Evolutionary conservation across 108 stramenopile genomes (phyloP), one percentile per base, ranked within the genome.

Genomic region (Parietichytrium sp.): DNA sequence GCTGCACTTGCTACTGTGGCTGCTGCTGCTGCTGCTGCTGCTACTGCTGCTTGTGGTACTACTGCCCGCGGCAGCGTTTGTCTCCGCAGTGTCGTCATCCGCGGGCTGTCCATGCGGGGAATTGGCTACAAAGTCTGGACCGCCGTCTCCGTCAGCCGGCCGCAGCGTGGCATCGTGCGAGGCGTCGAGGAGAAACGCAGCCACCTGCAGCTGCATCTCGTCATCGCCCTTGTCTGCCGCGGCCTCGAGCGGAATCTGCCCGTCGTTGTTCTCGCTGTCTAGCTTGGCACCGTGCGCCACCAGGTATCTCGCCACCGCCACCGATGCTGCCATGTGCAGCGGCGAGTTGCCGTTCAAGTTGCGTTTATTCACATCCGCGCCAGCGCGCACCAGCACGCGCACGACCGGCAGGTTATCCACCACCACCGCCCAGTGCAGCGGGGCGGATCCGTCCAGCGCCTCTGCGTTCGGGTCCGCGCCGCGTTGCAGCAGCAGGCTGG

Each of bases 221-320:
- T 72, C 55, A 4, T 72, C 55, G 29, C 36, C 36, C 18, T 42
- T 72, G 7, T 30, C 33, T 6, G 55, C 55, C 10, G 55, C 55
- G 15, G 55, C 55, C 18, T 72, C 55, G 55, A 72, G 55, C 29
- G 55, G 55, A 18, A 72, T 72, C 18, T 72, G 55, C 7, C 55
- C 55, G 6, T 72, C 55, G 13, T 4, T 4, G 38, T 72, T 72
- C 20, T 42, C 38, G 13, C 7, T n/a, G 55, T 72, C 55, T 4
- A 72, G 55, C 4, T 38, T 16, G 4, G 55, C 55, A 8, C 55
- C 55, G 18, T 18, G 23, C 4, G 20, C 25, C 55, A 72, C 55
- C 8, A 72, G 55, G 20, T 42, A 7, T 18, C 55, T 16, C 20
- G 55, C 55, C 7, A 72, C 55, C 4, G 33, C 55, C 20, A 72